Percentiles rank a stretch among this genome's conserved stretches.
phyloP scores from a whole-genome alignment of 163 green algal species.

The Volvox carteri region DNA sequence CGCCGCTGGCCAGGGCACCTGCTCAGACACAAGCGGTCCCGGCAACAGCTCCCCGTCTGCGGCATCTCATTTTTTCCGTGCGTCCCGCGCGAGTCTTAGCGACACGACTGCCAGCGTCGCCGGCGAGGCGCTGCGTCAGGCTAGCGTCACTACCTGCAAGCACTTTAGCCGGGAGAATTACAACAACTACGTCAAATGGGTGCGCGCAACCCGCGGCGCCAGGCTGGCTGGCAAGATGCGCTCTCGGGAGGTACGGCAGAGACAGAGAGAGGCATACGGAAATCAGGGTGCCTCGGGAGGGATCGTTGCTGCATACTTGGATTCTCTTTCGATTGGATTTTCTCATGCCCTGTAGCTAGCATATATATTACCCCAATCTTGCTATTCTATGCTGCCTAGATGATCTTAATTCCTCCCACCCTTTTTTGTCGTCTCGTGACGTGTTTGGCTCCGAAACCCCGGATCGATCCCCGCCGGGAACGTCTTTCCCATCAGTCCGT shows the following conservation, averaged over 20 bases:
- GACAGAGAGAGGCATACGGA: too few species aligned
- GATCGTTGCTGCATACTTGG: too few species aligned
- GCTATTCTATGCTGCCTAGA: too few species aligned
- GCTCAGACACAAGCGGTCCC: neutral
- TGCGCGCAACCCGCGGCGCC: conserved; percentile 34
- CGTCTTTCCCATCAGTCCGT: too few species aligned
- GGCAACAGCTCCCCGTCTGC: neutral
- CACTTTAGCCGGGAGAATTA: conserved; percentile 44
- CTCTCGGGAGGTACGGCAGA: neutral
- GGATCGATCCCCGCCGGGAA: too few species aligned
- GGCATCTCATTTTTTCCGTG: conserved; percentile 11
- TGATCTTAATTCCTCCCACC: too few species aligned
- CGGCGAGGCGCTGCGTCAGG: conserved; percentile 32
- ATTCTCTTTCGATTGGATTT: too few species aligned
- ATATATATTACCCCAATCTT: too few species aligned
- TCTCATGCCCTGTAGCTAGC: too few species aligned
- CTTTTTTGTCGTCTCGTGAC: too few species aligned
- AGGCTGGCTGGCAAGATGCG: conserved; percentile 39
- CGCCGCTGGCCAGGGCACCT: neutral
- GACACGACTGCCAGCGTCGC: conserved; percentile 16
- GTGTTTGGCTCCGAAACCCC: too few species aligned
- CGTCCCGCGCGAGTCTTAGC: conserved; percentile 16
- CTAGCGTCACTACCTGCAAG: conserved; percentile 30
- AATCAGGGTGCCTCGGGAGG: too few species aligned
- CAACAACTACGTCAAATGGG: conserved; percentile 47